phyloP scores from a whole-genome alignment of 805 yeast species.

The Wickerhamiella azyma region DNA sequence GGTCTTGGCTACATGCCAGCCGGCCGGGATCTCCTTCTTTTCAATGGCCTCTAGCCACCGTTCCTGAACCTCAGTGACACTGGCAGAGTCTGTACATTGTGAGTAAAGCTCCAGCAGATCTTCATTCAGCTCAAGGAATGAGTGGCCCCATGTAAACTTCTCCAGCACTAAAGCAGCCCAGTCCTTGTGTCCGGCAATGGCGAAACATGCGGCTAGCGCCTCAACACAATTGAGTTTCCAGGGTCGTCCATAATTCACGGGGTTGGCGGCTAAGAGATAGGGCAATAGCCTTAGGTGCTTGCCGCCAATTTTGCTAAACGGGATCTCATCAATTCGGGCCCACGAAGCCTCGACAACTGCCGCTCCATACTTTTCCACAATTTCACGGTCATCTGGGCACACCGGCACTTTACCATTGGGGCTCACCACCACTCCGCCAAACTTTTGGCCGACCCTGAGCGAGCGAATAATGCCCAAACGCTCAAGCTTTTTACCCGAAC shows the following conservation, averaged over 20 bases:
- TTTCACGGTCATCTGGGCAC: constrained; percentile 69
- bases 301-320: constrained; percentile 86
- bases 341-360: constrained; percentile 98
- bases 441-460: constrained; percentile 84
- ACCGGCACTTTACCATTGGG: constrained; percentile 87
- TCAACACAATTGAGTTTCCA: constrained; percentile 95
- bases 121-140: constrained; percentile 67
- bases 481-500: constrained; percentile 89
- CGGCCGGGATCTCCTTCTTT: constrained; percentile 33
- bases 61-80: constrained; percentile 58
- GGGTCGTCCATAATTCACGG: constrained; percentile 92
- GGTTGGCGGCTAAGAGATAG: constrained; percentile 88
- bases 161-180: constrained; percentile 71
- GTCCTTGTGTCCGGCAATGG: constrained; percentile 79
- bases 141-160: constrained; percentile 89
- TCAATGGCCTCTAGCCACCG: constrained; percentile 60
- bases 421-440: constrained; percentile 77
- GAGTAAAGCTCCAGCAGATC: constrained; percentile 66
- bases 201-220: constrained; percentile 93
- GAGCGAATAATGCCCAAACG: constrained; percentile 70
- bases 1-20: constrained; percentile 8
- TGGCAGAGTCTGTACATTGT: constrained; percentile 65
- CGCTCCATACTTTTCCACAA: constrained; percentile 73
- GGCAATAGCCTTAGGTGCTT: constrained; percentile 76
- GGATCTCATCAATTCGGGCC: constrained; percentile 97